phyloP scores from a whole-genome alignment of 2,329 filamentous ascomycete species.

The Fusarium sp. region DNA sequence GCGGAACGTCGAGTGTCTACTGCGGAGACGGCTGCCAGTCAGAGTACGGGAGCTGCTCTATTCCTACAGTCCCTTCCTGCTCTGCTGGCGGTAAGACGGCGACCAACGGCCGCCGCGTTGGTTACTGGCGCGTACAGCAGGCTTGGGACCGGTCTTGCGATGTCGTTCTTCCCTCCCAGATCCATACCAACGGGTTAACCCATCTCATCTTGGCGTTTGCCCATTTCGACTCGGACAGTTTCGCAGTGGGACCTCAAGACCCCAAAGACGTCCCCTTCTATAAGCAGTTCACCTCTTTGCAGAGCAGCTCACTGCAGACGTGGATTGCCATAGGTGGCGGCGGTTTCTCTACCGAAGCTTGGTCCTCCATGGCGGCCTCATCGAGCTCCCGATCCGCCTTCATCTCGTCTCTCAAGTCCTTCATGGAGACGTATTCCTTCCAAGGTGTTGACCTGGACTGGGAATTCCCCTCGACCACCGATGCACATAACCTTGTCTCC shows the following conservation, averaged over 20 bases:
- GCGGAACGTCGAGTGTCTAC: background rate
- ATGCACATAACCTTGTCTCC: slow-evolving; percentile 1
- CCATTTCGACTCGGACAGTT: background rate
- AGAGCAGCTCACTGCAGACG: slow-evolving; percentile 6
- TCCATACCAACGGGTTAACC: slow-evolving; percentile 4
- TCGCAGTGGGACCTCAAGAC: background rate
- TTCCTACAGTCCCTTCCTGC: slow-evolving; percentile 4
- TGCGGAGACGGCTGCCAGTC: slow-evolving; percentile 10
- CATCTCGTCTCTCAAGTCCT: slow-evolving; percentile 12
- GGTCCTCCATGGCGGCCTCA: slow-evolving; percentile 5
- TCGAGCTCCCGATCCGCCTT: slow-evolving; percentile 9
- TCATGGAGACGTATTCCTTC: slow-evolving; percentile 5
- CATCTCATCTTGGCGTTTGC: slow-evolving; percentile 12
- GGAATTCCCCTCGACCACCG: background rate
- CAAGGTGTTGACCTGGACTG: slow-evolving; percentile 12
- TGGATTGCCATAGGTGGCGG: slow-evolving; percentile 8
- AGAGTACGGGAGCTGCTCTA: slow-evolving; percentile 4
- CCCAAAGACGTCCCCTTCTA: slow-evolving; percentile 1
- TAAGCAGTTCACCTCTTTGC: slow-evolving; percentile 6
- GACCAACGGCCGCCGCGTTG: slow-evolving; percentile 2
- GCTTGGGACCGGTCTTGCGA: slow-evolving; percentile 7
- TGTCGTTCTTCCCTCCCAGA: slow-evolving; percentile 8
- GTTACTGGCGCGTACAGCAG: slow-evolving; percentile 11
- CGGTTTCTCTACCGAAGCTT: background rate
- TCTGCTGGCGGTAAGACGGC: background rate